Base-by-base conservation (phyloP, 2,329 filamentous ascomycete species). In the Hymenoscyphus albidus region DNA sequence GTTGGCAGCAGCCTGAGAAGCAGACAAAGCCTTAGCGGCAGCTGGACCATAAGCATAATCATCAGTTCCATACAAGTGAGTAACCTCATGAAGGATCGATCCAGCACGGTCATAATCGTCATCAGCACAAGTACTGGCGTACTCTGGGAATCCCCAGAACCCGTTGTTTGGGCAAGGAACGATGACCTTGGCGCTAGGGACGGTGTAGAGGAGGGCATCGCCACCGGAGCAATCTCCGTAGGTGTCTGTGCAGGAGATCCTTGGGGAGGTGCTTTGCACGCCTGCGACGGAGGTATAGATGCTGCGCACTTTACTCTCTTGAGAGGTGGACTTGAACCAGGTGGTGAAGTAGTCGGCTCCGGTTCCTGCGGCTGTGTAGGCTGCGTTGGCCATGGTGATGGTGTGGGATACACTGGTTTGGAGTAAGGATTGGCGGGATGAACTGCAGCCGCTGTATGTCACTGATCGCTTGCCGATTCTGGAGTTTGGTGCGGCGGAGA, bases 41-140 rank as follows among this genome's bases (percentile, higher is more conserved):
- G 67, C 58, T 35, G 63, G 55, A 9, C 70, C 70, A 68, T 72
- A 72, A 10, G 70, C 70, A 3, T 32, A 71, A 67, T 72, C 70
- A 31, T 64, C 59, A 2, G 69, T 71, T 7, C 70, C 70, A 59
- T 70, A 72, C 32, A 70, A 64, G 63, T 70, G 69, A n/a, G 69
- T 70, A 51, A 64, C 63, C 63, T 71, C 70, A 44, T 71, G 70
- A 5, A 71, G 48, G 14, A 71, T 65, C 57, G 59, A 65, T 27
- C 70, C 70, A 1, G 68, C 70, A 18, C 62, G 63, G 57, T 71
- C 70, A 62, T 70, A 70, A 63, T 71, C 70, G 63, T 69, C 67
- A 58, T 70, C 38, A 0, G 66, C 9, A 54, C 70, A 71, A 18
- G 65, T 68, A 14, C 65, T 1, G 6, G 70, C 60, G 3, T 62